These are phyloP conservation scores for Cladorrhinum samala DNA, from an alignment of 495 filamentous ascomycete species.

Conservation along the genomic window DNA sequence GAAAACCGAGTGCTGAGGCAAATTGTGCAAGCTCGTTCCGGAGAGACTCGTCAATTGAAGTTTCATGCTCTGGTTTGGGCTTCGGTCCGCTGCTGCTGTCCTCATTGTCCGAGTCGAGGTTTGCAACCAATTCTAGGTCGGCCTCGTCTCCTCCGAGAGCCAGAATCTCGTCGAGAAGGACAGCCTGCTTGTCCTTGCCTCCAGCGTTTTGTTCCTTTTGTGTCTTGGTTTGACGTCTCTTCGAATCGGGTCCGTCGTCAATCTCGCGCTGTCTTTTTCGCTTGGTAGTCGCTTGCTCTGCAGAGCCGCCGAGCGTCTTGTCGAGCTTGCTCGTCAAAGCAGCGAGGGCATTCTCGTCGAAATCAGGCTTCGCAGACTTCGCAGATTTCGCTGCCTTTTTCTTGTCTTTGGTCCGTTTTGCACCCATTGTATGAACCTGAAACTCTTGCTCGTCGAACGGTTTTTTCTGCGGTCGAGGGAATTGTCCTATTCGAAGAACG, in stretches of 20 bases:
- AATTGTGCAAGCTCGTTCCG: constrained; percentile 39
- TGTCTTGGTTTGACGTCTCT: constrained; percentile 38
- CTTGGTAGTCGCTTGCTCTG: constrained; percentile 34
- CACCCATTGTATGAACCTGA: constrained; percentile 16
- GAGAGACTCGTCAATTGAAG: constrained; percentile 30
- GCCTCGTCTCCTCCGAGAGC: constrained; percentile 73
- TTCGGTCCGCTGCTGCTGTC: constrained; percentile 35
- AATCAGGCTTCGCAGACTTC: constrained; percentile 44
- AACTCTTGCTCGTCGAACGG: too few species aligned
- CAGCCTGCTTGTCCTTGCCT: constrained; percentile 29
- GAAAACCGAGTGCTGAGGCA: constrained; percentile 41
- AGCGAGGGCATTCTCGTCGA: constrained; percentile 57
- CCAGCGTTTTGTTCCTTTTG: constrained; percentile 4
- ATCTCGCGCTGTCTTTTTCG: constrained; percentile 35
- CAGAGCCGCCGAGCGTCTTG: constrained; percentile 33
- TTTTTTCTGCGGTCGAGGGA: too few species aligned
- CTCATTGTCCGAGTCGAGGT: constrained; percentile 57
- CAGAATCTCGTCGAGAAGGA: constrained; percentile 59
- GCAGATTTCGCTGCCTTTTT: constrained; percentile 16
- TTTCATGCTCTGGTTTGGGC: constrained; percentile 22
- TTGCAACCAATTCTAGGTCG: constrained; percentile 60
- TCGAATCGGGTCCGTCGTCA: constrained; percentile 39
- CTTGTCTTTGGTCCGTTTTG: constrained; percentile 18
- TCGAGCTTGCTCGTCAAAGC: constrained; percentile 62
- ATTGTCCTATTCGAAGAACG: background rate